These are phyloP conservation scores for Dictyostelium purpureum DNA, from an alignment of 78 protist species.

Conservation along the genomic window DNA sequence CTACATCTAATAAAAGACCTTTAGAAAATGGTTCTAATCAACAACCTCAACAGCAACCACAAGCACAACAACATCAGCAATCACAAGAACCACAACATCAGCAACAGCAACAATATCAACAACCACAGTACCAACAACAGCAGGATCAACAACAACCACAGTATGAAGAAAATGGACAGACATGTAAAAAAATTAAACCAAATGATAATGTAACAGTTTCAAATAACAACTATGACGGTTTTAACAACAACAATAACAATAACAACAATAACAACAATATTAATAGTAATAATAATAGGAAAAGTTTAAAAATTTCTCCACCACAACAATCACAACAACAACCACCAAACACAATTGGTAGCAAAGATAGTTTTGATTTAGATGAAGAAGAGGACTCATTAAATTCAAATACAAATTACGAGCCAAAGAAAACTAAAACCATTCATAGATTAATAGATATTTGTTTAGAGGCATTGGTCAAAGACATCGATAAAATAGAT, in stretches of 20 bases:
- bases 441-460: slow-evolving; percentile 44
- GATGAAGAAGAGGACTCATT: not conserved
- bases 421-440: not conserved
- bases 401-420: not conserved
- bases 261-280: not conserved
- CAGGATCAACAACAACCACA: not conserved
- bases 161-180: not conserved
- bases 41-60: not conserved
- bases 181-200: not conserved
- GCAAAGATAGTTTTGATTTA: not conserved
- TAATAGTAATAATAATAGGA: not conserved
- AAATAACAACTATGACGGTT: not conserved
- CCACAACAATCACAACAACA: slow-evolving; percentile 1
- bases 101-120: not conserved
- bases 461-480: slow-evolving; percentile 46
- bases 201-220: not conserved
- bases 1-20: not conserved
- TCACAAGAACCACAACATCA: not conserved
- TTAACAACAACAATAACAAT: not conserved
- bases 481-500: slow-evolving; percentile 22
- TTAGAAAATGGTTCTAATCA: too few relatives aligned
- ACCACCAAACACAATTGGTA: not conserved
- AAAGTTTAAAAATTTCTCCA: not conserved
- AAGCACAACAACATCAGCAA: not conserved
- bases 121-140: not conserved